A percentile compares a stretch with the other conserved stretches of the same genome.
Evolutionary conservation across 495 filamentous ascomycete genomes (phyloP).

Genomic region (Aspergillus panamensis): DNA sequence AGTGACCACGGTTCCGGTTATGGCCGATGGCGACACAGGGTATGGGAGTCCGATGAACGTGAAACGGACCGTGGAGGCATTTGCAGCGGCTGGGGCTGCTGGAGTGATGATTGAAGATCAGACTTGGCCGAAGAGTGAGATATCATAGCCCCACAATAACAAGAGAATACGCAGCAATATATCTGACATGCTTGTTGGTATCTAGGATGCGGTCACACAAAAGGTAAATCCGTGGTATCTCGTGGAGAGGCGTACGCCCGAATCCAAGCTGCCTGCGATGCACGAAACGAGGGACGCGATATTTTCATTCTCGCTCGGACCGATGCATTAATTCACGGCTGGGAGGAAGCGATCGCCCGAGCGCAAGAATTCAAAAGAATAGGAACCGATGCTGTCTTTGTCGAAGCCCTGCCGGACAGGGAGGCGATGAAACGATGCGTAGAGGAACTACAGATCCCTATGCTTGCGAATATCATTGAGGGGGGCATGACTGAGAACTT

Average conservation of each 20-base stretch:
- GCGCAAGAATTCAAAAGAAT: slow-evolving; percentile 36
- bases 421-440: slow-evolving; percentile 36
- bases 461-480: slow-evolving; percentile 45
- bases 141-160: not conserved
- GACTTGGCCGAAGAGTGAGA: slow-evolving; percentile 37
- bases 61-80: slow-evolving; percentile 38
- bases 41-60: slow-evolving; percentile 45
- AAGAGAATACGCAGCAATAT: not conserved
- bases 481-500: slow-evolving; percentile 42
- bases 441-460: slow-evolving; percentile 32
- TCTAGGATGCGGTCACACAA: slow-evolving; percentile 43
- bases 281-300: slow-evolving; percentile 39
- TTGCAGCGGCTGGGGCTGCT: slow-evolving; percentile 36
- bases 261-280: slow-evolving; percentile 39
- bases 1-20: slow-evolving; percentile 34
- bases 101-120: slow-evolving; percentile 45
- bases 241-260: slow-evolving; percentile 40
- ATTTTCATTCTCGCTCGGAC: slow-evolving; percentile 44
- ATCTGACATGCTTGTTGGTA: not conserved
- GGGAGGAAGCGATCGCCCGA: slow-evolving; percentile 38
- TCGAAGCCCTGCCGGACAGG: slow-evolving; percentile 42
- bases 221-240: slow-evolving; percentile 43
- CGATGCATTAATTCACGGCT: slow-evolving; percentile 36
- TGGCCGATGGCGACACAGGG: slow-evolving; percentile 43
- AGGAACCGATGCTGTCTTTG: slow-evolving; percentile 39